Percentiles rank a stretch among this genome's conserved stretches.
Conservation (phyloP, 1,139 yeast species). For the Meyerozyma sp. region DNA sequence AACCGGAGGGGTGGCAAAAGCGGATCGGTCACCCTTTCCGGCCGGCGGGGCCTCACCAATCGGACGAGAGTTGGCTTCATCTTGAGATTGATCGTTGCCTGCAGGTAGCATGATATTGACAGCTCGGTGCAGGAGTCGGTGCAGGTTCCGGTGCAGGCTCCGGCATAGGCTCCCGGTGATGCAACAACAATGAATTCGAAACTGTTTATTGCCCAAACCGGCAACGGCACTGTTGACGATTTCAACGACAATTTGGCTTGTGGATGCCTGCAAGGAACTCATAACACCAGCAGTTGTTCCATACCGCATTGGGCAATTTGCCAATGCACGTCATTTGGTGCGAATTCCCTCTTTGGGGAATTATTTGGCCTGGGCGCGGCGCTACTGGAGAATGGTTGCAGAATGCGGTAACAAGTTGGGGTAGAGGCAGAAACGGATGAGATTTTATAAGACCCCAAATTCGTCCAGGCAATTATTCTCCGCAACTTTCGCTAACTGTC, state of each 20-base stretch:
- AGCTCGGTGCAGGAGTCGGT: no score
- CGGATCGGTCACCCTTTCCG: conserved; percentile 49
- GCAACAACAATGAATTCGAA: no score
- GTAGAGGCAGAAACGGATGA: not conserved
- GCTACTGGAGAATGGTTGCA: not conserved
- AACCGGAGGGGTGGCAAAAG: conserved; percentile 77
- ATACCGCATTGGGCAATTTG: not conserved
- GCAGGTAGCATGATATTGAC: not conserved
- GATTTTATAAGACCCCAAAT: not conserved
- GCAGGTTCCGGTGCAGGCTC: no score
- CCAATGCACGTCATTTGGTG: not conserved
- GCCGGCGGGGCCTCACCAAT: conserved; percentile 54
- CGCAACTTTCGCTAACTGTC: conserved; percentile 1
- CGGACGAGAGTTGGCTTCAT: conserved; percentile 50
- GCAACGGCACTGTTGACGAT: no score
- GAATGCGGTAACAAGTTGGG: not conserved
- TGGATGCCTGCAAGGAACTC: no score
- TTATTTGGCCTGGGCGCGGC: not conserved
- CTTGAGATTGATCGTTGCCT: not conserved
- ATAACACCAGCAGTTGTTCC: not conserved
- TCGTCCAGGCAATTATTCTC: not conserved
- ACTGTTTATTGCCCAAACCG: no score
- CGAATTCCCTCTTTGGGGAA: not conserved
- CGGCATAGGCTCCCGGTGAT: no score
- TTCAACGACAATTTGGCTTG: no score